phyloP scores from a whole-genome alignment of 1,284 basidiomycete genomes.

The Leccinum fuscescens region DNA sequence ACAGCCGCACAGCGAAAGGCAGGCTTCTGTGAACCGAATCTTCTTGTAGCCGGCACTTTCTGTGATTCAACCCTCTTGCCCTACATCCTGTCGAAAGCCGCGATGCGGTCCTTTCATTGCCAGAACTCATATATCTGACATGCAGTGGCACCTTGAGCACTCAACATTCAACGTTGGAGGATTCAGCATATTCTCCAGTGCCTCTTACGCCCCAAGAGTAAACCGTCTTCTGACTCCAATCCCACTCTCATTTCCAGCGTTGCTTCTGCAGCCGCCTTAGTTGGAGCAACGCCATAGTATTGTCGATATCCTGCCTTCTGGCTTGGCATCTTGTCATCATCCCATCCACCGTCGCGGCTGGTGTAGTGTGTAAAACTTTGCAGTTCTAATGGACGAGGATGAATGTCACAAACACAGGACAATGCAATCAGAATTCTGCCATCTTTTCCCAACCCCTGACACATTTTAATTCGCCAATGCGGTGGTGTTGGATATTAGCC shows the following conservation, averaged over 20 bases:
- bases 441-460: slow-evolving; percentile 22
- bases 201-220: neutral
- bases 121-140: neutral
- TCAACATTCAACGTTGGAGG: slow-evolving; percentile 13
- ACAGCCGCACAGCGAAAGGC: neutral
- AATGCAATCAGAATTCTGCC: neutral
- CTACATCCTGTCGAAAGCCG: neutral
- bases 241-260: slow-evolving; percentile 17
- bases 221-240: neutral
- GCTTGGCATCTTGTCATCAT: slow-evolving; percentile 23
- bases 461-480: slow-evolving; percentile 25
- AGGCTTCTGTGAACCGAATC: neutral
- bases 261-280: slow-evolving; percentile 13
- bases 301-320: slow-evolving; percentile 25
- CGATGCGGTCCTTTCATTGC: neutral
- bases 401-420: neutral
- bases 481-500: slow-evolving; percentile 23
- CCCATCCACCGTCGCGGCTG: slow-evolving; percentile 24
- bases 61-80: slow-evolving; percentile 2
- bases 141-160: neutral
- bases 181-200: neutral
- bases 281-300: slow-evolving; percentile 15
- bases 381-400: neutral
- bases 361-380: slow-evolving; percentile 22
- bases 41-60: neutral